Evolutionary conservation across 345 rosid species (phyloP).

Genomic region (Pelargonium nanum): DNA sequence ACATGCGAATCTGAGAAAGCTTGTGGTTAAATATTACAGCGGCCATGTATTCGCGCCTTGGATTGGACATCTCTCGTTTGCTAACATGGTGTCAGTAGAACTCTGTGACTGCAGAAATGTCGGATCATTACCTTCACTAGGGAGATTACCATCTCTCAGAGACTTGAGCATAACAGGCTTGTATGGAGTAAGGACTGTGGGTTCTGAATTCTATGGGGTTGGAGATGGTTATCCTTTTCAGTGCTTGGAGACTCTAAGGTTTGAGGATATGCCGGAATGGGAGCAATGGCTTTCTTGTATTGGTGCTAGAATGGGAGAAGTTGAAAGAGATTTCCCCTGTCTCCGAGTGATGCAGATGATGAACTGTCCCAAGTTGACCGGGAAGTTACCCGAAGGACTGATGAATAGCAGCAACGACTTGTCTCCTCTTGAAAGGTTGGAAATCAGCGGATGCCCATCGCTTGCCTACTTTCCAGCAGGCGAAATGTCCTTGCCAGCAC

Average conservation of each 20-base stretch:
- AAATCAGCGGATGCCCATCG: not conserved
- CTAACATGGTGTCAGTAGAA: not conserved
- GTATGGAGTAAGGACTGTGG: not conserved
- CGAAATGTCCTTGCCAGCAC: not conserved
- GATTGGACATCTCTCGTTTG: not conserved
- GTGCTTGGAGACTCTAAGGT: not conserved
- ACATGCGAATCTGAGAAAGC: slow-evolving; percentile 19
- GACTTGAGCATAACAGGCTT: not conserved
- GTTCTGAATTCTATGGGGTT: not conserved
- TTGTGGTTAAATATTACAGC: slow-evolving; percentile 21
- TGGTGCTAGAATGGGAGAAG: not conserved
- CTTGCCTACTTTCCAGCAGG: not conserved
- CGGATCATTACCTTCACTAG: not conserved
- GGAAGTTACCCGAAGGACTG: not conserved
- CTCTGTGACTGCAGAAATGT: not conserved
- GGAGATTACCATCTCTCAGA: not conserved
- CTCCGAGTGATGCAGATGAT: not conserved
- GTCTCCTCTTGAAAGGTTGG: not conserved
- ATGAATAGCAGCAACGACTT: not conserved
- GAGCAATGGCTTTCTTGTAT: not conserved
- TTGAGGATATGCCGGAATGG: not conserved
- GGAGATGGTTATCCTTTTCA: not conserved
- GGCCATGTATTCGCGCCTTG: slow-evolving; percentile 9
- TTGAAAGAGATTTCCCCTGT: not conserved
- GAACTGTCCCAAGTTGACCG: not conserved